Evolutionary conservation across 257 asterid genomes (phyloP).

Genomic region (Scutellaria minor): DNA sequence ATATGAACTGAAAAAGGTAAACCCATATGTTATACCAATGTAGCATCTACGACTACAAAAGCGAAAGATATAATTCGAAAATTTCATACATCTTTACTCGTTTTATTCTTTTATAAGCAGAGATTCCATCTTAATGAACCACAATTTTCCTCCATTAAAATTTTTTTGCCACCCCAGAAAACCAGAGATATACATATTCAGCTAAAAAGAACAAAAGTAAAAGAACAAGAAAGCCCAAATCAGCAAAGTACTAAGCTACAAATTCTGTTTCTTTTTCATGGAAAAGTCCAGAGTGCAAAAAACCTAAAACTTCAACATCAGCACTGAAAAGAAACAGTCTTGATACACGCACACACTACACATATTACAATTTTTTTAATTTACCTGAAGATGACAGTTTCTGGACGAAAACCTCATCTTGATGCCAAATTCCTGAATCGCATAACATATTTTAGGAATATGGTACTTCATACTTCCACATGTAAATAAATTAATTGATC

Average conservation of each 20-base stretch:
- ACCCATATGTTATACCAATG: no score
- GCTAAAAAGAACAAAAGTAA: not conserved
- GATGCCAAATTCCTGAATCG: no score
- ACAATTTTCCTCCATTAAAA: not conserved
- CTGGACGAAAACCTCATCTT: not conserved
- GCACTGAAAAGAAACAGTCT: not conserved
- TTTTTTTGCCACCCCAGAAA: not conserved
- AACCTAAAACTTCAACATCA: slow-evolving; percentile 20
- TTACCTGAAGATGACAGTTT: slow-evolving; percentile 3
- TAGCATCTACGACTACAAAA: no score
- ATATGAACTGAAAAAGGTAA: no score
- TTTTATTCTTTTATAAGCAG: no score
- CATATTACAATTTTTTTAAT: not conserved
- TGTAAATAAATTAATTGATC: no score
- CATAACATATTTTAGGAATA: not conserved
- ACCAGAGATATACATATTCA: no score
- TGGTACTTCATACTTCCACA: not conserved
- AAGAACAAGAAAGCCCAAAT: not conserved
- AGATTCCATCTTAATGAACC: not conserved
- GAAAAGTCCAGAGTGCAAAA: not conserved
- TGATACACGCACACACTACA: not conserved
- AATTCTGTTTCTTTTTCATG: not conserved
- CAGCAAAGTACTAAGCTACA: not conserved
- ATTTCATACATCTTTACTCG: no score
- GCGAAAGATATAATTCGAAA: no score